Percentiles rank a stretch among this genome's conserved stretches.
phyloP scores from a whole-genome alignment of 2,329 filamentous ascomycete genomes.

The Diplodia sapinea region DNA sequence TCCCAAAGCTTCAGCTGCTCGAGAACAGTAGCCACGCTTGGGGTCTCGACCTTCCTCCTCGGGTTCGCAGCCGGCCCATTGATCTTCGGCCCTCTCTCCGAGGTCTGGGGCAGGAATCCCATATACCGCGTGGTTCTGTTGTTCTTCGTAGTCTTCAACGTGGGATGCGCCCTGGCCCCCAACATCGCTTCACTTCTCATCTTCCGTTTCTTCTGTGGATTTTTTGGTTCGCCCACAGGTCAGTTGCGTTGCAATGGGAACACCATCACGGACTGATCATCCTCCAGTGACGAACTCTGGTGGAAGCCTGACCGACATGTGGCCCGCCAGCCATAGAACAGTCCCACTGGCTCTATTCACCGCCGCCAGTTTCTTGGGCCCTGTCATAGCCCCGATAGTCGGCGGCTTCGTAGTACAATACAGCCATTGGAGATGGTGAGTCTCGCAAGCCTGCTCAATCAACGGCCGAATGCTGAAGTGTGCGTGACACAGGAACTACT shows the following conservation, averaged over 20 bases:
- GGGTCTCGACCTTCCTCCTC: constrained; percentile 58
- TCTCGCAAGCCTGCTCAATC: constrained; percentile 35
- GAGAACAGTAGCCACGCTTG: constrained; percentile 38
- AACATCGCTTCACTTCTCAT: constrained; percentile 52
- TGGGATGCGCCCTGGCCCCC: constrained; percentile 52
- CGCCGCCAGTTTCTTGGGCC: constrained; percentile 57
- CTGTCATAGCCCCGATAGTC: constrained; percentile 52
- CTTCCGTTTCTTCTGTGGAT: constrained; percentile 58
- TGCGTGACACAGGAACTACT: constrained; percentile 57
- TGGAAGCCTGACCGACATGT: constrained; percentile 70
- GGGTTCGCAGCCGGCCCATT: constrained; percentile 58
- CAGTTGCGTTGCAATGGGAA: constrained; percentile 47
- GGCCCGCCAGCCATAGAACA: constrained; percentile 79
- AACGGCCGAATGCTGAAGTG: constrained; percentile 25
- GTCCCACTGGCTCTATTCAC: constrained; percentile 65
- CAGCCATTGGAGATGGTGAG: constrained; percentile 66
- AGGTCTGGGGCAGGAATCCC: constrained; percentile 60
- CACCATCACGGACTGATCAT: too few species aligned
- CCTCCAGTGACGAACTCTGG: constrained; percentile 30
- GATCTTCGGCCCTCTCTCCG: constrained; percentile 62
- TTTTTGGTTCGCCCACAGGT: constrained; percentile 69
- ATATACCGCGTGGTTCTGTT: constrained; percentile 58
- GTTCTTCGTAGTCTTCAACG: constrained; percentile 60
- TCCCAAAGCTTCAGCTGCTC: constrained; percentile 20
- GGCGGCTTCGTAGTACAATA: constrained; percentile 59